These are phyloP conservation scores for Phytopythium cucurbitacearum DNA, from an alignment of 352 stramenopile species.

Conservation along the genomic window DNA sequence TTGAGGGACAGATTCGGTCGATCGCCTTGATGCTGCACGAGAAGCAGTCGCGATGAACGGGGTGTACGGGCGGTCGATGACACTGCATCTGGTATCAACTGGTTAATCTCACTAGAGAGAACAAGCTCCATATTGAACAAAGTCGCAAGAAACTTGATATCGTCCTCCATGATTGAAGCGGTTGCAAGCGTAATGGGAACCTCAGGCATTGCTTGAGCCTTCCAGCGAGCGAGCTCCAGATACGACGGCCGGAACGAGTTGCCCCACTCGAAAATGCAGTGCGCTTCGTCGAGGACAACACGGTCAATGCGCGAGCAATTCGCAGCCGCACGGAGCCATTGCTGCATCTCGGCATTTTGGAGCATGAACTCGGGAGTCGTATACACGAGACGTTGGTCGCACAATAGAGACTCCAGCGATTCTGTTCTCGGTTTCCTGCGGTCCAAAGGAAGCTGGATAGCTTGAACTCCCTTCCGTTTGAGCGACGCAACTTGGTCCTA, in stretches of 20 bases:
- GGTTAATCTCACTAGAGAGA: neutral
- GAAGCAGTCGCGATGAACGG: slow-evolving; percentile 22
- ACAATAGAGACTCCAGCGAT: slow-evolving; percentile 32
- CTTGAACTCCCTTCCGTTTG: slow-evolving; percentile 46
- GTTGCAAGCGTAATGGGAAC: slow-evolving; percentile 70
- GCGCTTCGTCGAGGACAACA: slow-evolving; percentile 75
- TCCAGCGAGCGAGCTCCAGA: slow-evolving; percentile 58
- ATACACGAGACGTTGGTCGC: slow-evolving; percentile 60
- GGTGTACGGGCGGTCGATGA: no score
- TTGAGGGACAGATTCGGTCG: slow-evolving; percentile 59
- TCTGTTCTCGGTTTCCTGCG: slow-evolving; percentile 12
- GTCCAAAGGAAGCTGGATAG: slow-evolving; percentile 38
- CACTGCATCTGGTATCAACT: neutral
- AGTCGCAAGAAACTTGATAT: slow-evolving; percentile 44
- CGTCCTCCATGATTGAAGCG: slow-evolving; percentile 62
- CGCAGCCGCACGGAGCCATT: slow-evolving; percentile 28
- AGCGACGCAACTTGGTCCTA: slow-evolving; percentile 75
- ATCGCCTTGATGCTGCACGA: slow-evolving; percentile 66
- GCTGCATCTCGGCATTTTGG: slow-evolving; percentile 53
- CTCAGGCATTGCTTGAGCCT: slow-evolving; percentile 29
- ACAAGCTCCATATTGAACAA: slow-evolving; percentile 46
- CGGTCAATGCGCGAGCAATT: slow-evolving; percentile 27
- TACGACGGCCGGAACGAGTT: slow-evolving; percentile 74
- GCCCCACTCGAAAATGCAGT: slow-evolving; percentile 79
- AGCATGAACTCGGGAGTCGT: slow-evolving; percentile 78